Base-by-base conservation (phyloP, 2,329 filamentous ascomycete species). In the Helminthosporium solani region DNA sequence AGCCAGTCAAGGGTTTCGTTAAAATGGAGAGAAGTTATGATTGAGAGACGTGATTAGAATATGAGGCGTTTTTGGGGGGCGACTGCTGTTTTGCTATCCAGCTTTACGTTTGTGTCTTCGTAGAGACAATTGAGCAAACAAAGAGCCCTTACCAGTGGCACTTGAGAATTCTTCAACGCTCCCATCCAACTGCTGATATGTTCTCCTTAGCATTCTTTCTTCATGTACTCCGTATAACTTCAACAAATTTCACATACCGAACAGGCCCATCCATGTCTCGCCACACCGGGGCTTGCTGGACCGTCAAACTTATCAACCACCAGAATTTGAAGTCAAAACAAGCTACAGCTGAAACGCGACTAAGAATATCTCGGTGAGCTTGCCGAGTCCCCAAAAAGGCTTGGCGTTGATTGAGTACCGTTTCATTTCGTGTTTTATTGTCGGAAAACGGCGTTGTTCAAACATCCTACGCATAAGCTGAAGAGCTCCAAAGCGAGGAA, bases 361-460 rank as follows among this genome's bases (percentile, higher is more conserved):
- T 47, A 44, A 41, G 18, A 36, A 20, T 33, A 37, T 27, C 34
- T 31, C 37, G n/a, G n/a, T 14, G 25, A 33, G 41, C 37, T 50
- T 47, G 40, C 19, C 12, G 6, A 38, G n/a, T 41, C 47, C 15
- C 12, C 16, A 8, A 20, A 9, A 25, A 19, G 44, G 11, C 48
- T 45, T 45, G 44, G 44, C 44, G 38, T 16, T 46, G 48, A 40
- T 42, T 36, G 25, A 42, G 37, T 27, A 44, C 3, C n/a, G 48
- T 51, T 51, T 51, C 44, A 51, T 38, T 41, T 37, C 38, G 23
- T 37, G 48, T 47, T 51, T 42, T 35, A 27, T 19, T 9, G 14
- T 8, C 28, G 11, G n/a, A 33, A 12, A 23, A 33, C 27, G 5
- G 7, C 7, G 15, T 14, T 27, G 31, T 14, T 42, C 18, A 42